phyloP scores from a whole-genome alignment of 768 basidiomycete species.

The Polyporus arcularius region DNA sequence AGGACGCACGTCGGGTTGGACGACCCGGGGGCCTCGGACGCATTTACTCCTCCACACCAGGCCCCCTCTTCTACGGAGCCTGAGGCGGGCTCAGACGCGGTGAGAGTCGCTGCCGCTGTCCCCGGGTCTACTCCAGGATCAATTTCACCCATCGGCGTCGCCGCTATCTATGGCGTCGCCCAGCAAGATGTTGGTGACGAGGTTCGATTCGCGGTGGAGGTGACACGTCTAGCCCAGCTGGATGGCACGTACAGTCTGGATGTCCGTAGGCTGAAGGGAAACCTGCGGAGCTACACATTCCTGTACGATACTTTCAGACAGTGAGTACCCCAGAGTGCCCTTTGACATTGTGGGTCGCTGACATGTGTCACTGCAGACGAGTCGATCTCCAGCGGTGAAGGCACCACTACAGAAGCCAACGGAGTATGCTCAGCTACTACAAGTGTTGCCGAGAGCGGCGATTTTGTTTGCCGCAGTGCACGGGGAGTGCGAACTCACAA shows the following conservation, averaged over 20 bases:
- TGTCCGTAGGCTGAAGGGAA: slow-evolving; percentile 89
- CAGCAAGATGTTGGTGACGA: slow-evolving; percentile 88
- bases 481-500: too few relatives aligned
- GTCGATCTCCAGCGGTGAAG: slow-evolving; percentile 30
- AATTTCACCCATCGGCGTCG: slow-evolving; percentile 36
- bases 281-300: slow-evolving; percentile 90
- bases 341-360: not conserved
- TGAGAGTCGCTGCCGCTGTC: slow-evolving; percentile 18
- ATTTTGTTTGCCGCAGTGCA: too few relatives aligned
- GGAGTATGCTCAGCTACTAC: too few relatives aligned
- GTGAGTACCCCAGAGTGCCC: slow-evolving; percentile 46
- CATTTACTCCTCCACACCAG: slow-evolving; percentile 46
- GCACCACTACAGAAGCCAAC: not conserved
- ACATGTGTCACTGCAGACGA: slow-evolving; percentile 19
- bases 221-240: slow-evolving; percentile 87
- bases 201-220: slow-evolving; percentile 93
- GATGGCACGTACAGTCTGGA: slow-evolving; percentile 91
- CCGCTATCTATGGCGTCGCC: slow-evolving; percentile 77
- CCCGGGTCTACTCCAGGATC: slow-evolving; percentile 12
- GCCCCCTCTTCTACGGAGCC: slow-evolving; percentile 20
- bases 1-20: slow-evolving; percentile 58
- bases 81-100: slow-evolving; percentile 27
- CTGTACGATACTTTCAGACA: slow-evolving; percentile 85
- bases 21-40: slow-evolving; percentile 54
- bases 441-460: too few relatives aligned